Base-by-base conservation (phyloP, 371 early-diverging fungal species). In the Mortierella sp. region DNA sequence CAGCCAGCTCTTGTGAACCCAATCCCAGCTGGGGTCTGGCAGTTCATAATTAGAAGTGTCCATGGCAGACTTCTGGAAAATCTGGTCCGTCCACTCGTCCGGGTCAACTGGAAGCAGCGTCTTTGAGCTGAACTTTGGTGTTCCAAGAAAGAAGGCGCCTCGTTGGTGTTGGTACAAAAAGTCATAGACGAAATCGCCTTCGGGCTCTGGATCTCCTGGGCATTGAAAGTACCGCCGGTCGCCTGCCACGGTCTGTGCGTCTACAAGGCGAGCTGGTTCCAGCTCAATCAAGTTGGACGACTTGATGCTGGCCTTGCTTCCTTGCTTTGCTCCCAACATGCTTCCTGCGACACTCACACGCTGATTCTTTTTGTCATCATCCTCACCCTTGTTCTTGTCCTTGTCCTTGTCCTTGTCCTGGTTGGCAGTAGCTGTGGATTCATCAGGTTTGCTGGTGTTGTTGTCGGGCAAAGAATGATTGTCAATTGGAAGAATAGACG, bases 21-120 rank as follows among this genome's bases (percentile, higher is more conserved):
- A 92, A 77, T 91, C 89, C 92, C 92, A 92, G 13, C 89, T 87
- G 14, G 91, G 91, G 73, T 92, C 91, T 10, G 92, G 92, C 24
- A 92, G 55, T 52, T 87, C 89, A 67, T 85, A 91, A 26, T 86
- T 86, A 24, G 83, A 73, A 1, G 85, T 88, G 58, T 92, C 87
- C 89, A 90, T 90, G 4, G 88, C 88, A 11, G 90, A 74, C 19
- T 61, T 85, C 84, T 89, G 78, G 79, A 87, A 90, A 75, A 55
- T 88, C 47, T 24, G 77, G 81, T 92, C 89, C 31, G 90, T 91
- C 92, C 92, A 92, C 45, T 91, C 89, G 71, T 87, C 85, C 8
- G 92, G 91, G 53, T 92, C 92, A 41, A 91, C 86, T 55, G 90
- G 92, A 48, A 91, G 71, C 1, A 92, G 87, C 76, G 90, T 89